Evolutionary conservation across 495 filamentous ascomycete species (phyloP).

Genomic region (Tuber magnatum): DNA sequence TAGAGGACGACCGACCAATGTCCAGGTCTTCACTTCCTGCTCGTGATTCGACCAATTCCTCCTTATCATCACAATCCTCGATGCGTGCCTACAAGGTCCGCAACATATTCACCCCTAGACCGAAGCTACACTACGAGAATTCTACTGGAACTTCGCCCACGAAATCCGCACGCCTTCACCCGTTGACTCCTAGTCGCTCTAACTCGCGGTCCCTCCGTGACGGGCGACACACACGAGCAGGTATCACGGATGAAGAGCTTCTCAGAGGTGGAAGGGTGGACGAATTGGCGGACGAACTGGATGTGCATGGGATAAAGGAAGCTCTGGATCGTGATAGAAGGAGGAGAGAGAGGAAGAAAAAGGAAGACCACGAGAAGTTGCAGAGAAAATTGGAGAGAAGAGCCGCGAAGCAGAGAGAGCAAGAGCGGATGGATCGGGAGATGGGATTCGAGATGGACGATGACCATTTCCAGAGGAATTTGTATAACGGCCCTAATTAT

Average conservation of each 20-base stretch:
- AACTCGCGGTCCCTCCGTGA: slow-evolving; percentile 29
- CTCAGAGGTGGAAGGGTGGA: slow-evolving; percentile 24
- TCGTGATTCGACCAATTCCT: slow-evolving; percentile 37
- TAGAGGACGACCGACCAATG: slow-evolving; percentile 35
- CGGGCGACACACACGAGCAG: slow-evolving; percentile 21
- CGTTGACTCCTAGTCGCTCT: slow-evolving; percentile 26
- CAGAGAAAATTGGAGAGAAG: slow-evolving; percentile 31
- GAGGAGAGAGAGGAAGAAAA: slow-evolving; percentile 33
- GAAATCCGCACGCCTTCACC: slow-evolving; percentile 11
- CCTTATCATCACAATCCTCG: slow-evolving; percentile 33
- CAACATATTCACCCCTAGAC: slow-evolving; percentile 35
- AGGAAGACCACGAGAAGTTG: slow-evolving; percentile 35
- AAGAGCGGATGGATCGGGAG: slow-evolving; percentile 15
- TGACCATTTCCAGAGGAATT: slow-evolving; percentile 16
- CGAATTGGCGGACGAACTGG: slow-evolving; percentile 36
- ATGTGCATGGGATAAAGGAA: slow-evolving; percentile 37
- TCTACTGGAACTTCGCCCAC: slow-evolving; percentile 19
- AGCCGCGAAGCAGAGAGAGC: slow-evolving; percentile 24
- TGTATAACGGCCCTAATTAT: slow-evolving; percentile 10
- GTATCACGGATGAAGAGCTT: slow-evolving; percentile 19
- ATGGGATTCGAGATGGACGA: slow-evolving; percentile 19
- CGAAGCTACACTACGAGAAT: slow-evolving; percentile 37
- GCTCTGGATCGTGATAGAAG: slow-evolving; percentile 40
- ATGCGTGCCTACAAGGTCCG: slow-evolving; percentile 39
- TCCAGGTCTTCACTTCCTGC: slow-evolving; percentile 33